Percentiles rank a stretch among this genome's conserved stretches.
Evolutionary conservation across 441 rosid genomes (phyloP).

Genomic region (Metrosideros polymorpha): DNA sequence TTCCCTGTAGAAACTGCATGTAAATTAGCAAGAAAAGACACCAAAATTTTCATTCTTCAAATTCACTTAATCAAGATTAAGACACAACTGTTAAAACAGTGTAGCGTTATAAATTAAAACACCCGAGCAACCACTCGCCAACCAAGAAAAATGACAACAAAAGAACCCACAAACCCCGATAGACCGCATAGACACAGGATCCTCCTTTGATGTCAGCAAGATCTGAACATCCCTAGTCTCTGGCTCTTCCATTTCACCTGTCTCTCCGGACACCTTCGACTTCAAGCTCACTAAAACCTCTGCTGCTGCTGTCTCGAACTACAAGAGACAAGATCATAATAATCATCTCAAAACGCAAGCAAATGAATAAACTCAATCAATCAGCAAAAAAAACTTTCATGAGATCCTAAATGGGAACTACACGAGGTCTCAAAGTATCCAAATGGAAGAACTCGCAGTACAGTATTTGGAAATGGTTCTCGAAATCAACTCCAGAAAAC

Average conservation of each 20-base stretch:
- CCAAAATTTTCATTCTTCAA: neutral
- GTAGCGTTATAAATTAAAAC: neutral
- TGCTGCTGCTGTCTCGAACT: slow-evolving; percentile 90
- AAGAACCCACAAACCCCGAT: slow-evolving; percentile 50
- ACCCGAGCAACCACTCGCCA: neutral
- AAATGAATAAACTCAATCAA: neutral
- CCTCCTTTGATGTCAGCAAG: slow-evolving; percentile 76
- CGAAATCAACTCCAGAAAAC: neutral
- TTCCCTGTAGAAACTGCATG: neutral
- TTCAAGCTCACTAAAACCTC: slow-evolving; percentile 76
- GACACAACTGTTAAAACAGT: neutral
- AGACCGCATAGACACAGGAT: slow-evolving; percentile 66
- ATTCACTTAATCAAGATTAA: neutral
- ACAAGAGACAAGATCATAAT: neutral
- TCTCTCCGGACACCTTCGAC: slow-evolving; percentile 64
- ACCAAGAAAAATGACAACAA: neutral
- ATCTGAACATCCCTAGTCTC: slow-evolving; percentile 58
- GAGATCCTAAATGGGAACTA: too few relatives aligned
- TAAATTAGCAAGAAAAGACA: neutral
- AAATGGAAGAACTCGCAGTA: neutral
- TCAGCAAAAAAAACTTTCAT: neutral
- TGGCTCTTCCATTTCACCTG: slow-evolving; percentile 86
- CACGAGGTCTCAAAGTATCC: neutral
- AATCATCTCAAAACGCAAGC: neutral
- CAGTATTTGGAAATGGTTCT: neutral